Conservation (phyloP, 1,284 basidiomycete species). For the Stygiomarasmius scandens region DNA sequence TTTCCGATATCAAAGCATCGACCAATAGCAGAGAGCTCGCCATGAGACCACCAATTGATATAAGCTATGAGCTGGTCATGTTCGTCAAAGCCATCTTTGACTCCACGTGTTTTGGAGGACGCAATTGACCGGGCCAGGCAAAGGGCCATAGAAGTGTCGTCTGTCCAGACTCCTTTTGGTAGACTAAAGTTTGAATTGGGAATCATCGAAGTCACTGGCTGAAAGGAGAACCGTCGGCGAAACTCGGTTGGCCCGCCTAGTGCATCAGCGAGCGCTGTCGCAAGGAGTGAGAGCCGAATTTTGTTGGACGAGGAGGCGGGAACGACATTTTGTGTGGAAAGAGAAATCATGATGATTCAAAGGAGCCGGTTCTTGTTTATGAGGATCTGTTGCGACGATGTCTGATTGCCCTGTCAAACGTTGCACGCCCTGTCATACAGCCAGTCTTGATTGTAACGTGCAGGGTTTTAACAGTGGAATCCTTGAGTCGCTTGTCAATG, state of each 20-base stretch:
- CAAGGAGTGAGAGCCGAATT: slow-evolving; percentile 39
- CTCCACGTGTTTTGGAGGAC: slow-evolving; percentile 10
- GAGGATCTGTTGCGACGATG: too few relatives aligned
- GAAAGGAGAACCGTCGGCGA: slow-evolving; percentile 36
- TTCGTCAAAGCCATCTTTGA: slow-evolving; percentile 38
- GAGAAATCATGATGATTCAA: slow-evolving; percentile 11
- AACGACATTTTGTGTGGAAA: slow-evolving; percentile 28
- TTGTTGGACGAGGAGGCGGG: slow-evolving; percentile 33
- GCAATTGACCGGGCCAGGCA: slow-evolving; percentile 42
- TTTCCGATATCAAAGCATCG: slow-evolving; percentile 44
- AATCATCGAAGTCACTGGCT: slow-evolving; percentile 36
- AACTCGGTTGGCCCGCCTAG: slow-evolving; percentile 45
- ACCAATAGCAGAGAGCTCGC: slow-evolving; percentile 39
- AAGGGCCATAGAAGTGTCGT: slow-evolving; percentile 47
- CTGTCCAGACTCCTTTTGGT: slow-evolving; percentile 45
- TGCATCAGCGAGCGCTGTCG: slow-evolving; percentile 44
- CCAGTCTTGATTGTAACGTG: too few relatives aligned
- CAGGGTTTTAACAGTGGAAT: too few relatives aligned
- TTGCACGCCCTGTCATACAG: too few relatives aligned
- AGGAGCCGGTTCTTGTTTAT: too few relatives aligned
- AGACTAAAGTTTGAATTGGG: slow-evolving; percentile 40
- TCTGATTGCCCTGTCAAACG: too few relatives aligned
- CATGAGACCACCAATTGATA: slow-evolving; percentile 33
- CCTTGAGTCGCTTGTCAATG: too few relatives aligned
- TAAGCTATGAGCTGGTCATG: slow-evolving; percentile 40